These are phyloP conservation scores for Neonectria coccinea DNA, from an alignment of 2,329 filamentous ascomycete genomes.

Conservation along the genomic window DNA sequence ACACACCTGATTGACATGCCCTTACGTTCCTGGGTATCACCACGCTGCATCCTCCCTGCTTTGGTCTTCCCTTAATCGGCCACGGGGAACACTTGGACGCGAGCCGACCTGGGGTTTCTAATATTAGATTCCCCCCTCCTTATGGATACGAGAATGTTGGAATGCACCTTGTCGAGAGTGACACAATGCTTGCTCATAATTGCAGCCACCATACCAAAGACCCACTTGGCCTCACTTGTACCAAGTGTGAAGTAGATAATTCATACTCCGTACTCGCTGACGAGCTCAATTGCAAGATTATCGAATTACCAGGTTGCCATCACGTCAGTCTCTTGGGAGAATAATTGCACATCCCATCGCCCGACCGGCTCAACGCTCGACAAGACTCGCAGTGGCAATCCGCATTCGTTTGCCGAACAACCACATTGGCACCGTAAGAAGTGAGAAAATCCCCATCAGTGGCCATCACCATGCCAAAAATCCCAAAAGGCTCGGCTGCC, in stretches of 20 bases:
- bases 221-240: background rate
- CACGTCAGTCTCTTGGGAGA: too few relatives aligned
- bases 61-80: background rate
- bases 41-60: background rate
- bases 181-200: background rate
- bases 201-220: background rate
- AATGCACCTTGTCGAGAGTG: background rate
- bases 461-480: slow-evolving; percentile 66
- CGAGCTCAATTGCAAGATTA: too few relatives aligned
- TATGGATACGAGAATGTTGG: background rate
- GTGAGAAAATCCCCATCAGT: slow-evolving; percentile 57
- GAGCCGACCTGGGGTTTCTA: background rate
- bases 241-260: too few relatives aligned
- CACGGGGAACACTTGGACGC: too few relatives aligned
- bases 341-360: too few relatives aligned
- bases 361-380: background rate
- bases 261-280: background rate
- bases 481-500: slow-evolving; percentile 61
- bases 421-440: slow-evolving; percentile 52
- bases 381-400: slow-evolving; percentile 46
- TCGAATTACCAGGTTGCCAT: too few relatives aligned
- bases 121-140: background rate
- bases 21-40: background rate
- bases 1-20: background rate
- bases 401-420: slow-evolving; percentile 52